Evolutionary conservation across 768 basidiomycete genomes (phyloP).

Genomic region (Naematelia aurantialba): DNA sequence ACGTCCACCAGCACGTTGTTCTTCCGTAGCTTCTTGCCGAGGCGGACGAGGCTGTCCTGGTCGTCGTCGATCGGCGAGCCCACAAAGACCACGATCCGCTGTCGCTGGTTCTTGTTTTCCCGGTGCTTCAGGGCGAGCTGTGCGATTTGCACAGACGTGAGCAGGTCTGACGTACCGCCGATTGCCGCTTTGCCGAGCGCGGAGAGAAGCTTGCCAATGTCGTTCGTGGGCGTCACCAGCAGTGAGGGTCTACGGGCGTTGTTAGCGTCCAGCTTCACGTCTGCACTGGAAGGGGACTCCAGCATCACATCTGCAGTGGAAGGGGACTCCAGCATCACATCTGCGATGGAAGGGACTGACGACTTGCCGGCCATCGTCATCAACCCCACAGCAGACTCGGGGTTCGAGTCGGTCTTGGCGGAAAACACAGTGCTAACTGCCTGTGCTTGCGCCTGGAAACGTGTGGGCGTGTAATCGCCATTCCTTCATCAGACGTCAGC

Average conservation of each 20-base stretch:
- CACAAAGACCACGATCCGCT: constrained; percentile 90
- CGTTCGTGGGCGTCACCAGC: constrained; percentile 90
- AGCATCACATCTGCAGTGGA: background rate
- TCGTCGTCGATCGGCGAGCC: constrained; percentile 79
- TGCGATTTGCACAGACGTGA: constrained; percentile 86
- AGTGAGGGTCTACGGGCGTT: constrained; percentile 71
- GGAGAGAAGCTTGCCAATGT: constrained; percentile 82
- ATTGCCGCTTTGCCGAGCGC: constrained; percentile 70
- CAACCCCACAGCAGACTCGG: constrained; percentile 93
- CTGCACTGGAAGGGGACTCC: background rate
- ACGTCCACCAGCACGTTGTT: constrained; percentile 96
- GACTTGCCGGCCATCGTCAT: constrained; percentile 98
- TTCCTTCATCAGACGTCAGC: constrained; percentile 49
- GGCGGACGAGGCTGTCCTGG: constrained; percentile 73
- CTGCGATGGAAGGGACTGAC: constrained; percentile 57
- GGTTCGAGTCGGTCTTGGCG: constrained; percentile 91
- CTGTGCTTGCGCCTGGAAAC: constrained; percentile 87
- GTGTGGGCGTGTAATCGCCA: constrained; percentile 50
- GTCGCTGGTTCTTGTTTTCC: constrained; percentile 96
- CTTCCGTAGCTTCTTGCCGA: constrained; percentile 98
- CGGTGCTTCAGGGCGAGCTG: constrained; percentile 95
- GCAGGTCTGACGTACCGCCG: constrained; percentile 76
- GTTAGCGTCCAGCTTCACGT: background rate
- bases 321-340: background rate
- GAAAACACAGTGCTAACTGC: constrained; percentile 85